Conservation (phyloP, 768 basidiomycete species). For the Boletus barrowsii region DNA sequence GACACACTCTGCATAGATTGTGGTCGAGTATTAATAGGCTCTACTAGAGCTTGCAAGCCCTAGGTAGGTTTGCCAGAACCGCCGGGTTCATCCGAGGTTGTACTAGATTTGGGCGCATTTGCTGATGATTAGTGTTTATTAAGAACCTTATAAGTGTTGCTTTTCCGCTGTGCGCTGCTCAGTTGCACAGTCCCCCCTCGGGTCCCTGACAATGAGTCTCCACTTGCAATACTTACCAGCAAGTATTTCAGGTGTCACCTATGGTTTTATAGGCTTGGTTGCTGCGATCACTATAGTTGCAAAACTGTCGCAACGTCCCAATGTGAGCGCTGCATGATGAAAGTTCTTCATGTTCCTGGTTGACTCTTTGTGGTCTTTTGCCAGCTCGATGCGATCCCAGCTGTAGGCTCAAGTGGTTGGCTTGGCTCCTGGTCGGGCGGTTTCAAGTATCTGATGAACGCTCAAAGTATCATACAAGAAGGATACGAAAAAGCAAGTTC, state of each 20-base stretch:
- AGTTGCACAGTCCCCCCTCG: no score
- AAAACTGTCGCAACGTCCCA: background rate
- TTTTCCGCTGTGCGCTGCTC: no score
- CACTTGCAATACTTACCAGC: no score
- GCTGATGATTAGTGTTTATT: no score
- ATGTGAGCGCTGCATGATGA: background rate
- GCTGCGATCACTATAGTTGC: background rate
- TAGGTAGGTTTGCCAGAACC: no score
- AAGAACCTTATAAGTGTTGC: no score
- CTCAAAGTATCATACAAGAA: slow-evolving; percentile 23
- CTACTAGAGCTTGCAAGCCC: no score
- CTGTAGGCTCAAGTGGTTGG: background rate
- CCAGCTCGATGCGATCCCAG: background rate
- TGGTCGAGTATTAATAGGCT: no score
- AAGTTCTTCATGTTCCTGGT: background rate
- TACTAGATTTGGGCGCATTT: no score
- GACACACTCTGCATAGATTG: no score
- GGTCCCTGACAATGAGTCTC: no score
- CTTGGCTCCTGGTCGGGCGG: background rate
- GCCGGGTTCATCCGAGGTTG: no score
- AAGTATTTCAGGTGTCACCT: background rate
- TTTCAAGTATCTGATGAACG: slow-evolving; percentile 5
- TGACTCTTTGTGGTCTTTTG: background rate
- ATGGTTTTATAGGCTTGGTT: background rate
- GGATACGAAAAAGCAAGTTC: slow-evolving; percentile 31